These are phyloP conservation scores for Nannizziopsis barbatae DNA, from an alignment of 2,329 filamentous ascomycete genomes.

Conservation along the genomic window DNA sequence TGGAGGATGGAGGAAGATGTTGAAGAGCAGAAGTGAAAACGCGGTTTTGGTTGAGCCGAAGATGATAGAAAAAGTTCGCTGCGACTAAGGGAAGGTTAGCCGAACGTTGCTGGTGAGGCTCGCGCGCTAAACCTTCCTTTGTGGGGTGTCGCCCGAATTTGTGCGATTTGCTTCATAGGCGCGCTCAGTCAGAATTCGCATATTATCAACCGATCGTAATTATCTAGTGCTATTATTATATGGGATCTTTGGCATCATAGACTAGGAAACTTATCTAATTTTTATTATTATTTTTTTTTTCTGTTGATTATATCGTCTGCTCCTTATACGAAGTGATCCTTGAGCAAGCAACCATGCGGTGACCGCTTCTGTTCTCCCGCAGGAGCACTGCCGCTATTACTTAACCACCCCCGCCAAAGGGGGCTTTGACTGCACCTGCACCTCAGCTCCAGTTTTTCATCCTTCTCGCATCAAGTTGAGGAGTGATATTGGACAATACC, in stretches of 20 bases:
- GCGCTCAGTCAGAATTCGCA: too few relatives aligned
- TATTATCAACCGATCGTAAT: too few relatives aligned
- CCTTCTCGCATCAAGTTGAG: not conserved
- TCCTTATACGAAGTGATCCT: too few relatives aligned
- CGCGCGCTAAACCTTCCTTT: conserved; percentile 21
- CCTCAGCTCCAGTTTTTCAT: too few relatives aligned
- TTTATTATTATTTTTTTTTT: not conserved
- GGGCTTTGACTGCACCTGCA: too few relatives aligned
- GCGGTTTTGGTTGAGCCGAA: too few relatives aligned
- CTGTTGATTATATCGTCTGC: not conserved
- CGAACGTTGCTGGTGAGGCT: conserved; percentile 13
- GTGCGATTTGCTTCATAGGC: not conserved
- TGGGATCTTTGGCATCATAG: not conserved
- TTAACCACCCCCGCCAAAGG: too few relatives aligned
- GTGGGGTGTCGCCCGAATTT: not conserved
- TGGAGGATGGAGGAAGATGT: too few relatives aligned
- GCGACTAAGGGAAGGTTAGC: conserved; percentile 22
- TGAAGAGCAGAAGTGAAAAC: too few relatives aligned
- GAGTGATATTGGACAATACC: not conserved
- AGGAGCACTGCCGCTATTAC: too few relatives aligned
- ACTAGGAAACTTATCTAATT: not conserved
- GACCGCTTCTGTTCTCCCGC: not conserved
- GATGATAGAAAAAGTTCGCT: not conserved
- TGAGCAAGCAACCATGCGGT: not conserved
- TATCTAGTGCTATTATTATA: too few relatives aligned